These are phyloP conservation scores for Sporisorium scitamineum DNA, from an alignment of 1,284 basidiomycete species.

Conservation along the genomic window DNA sequence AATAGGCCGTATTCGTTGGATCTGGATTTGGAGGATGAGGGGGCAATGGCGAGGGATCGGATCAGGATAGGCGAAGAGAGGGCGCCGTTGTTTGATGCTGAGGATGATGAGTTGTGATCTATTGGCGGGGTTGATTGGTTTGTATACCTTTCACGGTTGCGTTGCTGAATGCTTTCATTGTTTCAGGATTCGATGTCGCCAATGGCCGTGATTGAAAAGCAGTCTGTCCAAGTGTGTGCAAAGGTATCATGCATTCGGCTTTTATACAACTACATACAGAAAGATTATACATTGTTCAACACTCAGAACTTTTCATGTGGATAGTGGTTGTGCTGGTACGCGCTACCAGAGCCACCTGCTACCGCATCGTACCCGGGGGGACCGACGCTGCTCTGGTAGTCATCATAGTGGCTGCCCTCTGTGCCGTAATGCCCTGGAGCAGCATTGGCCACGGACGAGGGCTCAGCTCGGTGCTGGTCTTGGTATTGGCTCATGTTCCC, in stretches of 20 bases:
- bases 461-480: constrained; percentile 2
- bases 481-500: constrained; percentile 14
- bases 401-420: constrained; percentile 29
- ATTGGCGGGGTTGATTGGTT: neutral
- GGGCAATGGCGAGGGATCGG: constrained; percentile 61
- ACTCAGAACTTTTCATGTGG: constrained; percentile 27
- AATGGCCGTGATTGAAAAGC: neutral
- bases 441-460: constrained; percentile 10
- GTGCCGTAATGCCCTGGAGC: constrained; percentile 1
- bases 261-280: constrained; percentile 7
- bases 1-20: constrained; percentile 62
- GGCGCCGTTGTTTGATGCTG: constrained; percentile 45
- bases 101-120: constrained; percentile 45
- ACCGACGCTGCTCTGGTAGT: constrained; percentile 32
- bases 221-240: neutral
- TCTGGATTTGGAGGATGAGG: constrained; percentile 66
- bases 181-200: neutral
- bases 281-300: neutral
- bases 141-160: neutral
- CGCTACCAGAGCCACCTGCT: constrained; percentile 3
- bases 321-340: constrained; percentile 38
- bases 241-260: neutral
- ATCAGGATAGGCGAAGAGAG: constrained; percentile 64
- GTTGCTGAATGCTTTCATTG: neutral
- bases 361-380: constrained; percentile 45